Evolutionary conservation across 768 basidiomycete species (phyloP).

Genomic region (Kwoniella europaea): DNA sequence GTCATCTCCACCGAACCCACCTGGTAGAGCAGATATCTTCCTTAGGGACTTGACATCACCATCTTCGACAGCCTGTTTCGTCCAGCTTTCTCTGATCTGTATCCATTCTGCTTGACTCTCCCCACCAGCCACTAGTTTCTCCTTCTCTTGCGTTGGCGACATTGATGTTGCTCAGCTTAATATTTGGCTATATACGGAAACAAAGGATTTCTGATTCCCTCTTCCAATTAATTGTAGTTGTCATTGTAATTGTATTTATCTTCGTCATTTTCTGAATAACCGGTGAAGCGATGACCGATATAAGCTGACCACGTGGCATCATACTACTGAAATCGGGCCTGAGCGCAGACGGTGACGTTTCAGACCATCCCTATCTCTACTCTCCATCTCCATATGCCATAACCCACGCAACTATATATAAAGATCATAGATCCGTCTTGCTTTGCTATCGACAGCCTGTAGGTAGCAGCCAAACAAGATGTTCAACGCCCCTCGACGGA

Average conservation of each 20-base stretch:
- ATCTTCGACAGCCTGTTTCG: conserved; percentile 42
- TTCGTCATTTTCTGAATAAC: too few species aligned
- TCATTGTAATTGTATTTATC: too few species aligned
- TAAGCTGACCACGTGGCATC: not conserved
- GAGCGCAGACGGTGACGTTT: not conserved
- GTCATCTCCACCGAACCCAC: conserved; percentile 55
- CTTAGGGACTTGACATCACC: conserved; percentile 44
- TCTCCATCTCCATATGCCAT: too few species aligned
- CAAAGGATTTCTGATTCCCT: too few species aligned
- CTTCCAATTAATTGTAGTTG: too few species aligned
- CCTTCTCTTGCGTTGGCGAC: not conserved
- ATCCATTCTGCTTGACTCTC: conserved; percentile 22
- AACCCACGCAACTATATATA: too few species aligned
- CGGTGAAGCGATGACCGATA: not conserved
- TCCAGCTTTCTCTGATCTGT: conserved; percentile 35
- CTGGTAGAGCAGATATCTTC: conserved; percentile 47
- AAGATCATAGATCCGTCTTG: too few species aligned
- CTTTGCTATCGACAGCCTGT: not conserved
- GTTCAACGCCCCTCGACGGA: conserved; percentile 52
- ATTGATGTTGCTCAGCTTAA: not conserved
- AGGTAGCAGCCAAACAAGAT: conserved; percentile 14
- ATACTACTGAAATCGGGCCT: not conserved
- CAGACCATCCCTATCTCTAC: not conserved
- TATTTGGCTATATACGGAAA: too few species aligned
- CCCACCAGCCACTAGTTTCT: not conserved